These are phyloP conservation scores for Hypoxylon fragiforme DNA, from an alignment of 495 filamentous ascomycete genomes.

Conservation along the genomic window DNA sequence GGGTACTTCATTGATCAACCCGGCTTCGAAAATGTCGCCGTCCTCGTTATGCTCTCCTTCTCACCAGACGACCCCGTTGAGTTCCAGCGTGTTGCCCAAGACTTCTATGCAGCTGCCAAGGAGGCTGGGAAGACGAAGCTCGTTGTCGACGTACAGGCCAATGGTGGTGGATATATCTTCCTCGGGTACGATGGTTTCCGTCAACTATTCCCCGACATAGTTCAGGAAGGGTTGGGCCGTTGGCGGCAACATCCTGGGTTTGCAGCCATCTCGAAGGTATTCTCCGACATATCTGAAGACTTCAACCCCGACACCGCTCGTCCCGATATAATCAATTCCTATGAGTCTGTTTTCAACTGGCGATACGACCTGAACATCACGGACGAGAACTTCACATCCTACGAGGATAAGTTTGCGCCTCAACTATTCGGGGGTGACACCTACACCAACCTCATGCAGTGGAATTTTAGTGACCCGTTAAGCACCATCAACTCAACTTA, in stretches of 20 bases:
- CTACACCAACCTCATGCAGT: slow-evolving; percentile 45
- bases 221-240: slow-evolving; percentile 40
- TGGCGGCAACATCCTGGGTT: slow-evolving; percentile 41
- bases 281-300: slow-evolving; percentile 35
- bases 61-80: slow-evolving; percentile 22
- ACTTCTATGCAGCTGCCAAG: slow-evolving; percentile 45
- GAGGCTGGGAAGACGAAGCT: slow-evolving; percentile 53
- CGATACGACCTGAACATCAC: slow-evolving; percentile 44
- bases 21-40: slow-evolving; percentile 51
- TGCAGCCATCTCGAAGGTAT: slow-evolving; percentile 37
- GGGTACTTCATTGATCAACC: slow-evolving; percentile 54
- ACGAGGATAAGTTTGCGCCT: slow-evolving; percentile 43
- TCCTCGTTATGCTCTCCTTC: slow-evolving; percentile 41
- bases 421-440: slow-evolving; percentile 35
- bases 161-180: slow-evolving; percentile 55
- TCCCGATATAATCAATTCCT: slow-evolving; percentile 30
- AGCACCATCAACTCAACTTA: slow-evolving; percentile 44
- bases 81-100: slow-evolving; percentile 47
- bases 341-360: slow-evolving; percentile 42
- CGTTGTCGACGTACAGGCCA: slow-evolving; percentile 57
- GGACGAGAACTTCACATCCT: slow-evolving; percentile 40
- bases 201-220: slow-evolving; percentile 48
- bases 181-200: slow-evolving; percentile 51
- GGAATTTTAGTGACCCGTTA: slow-evolving; percentile 44
- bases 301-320: slow-evolving; percentile 37